Conservation (phyloP, 805 yeast species). For the Diddensiella santjacobensis region DNA sequence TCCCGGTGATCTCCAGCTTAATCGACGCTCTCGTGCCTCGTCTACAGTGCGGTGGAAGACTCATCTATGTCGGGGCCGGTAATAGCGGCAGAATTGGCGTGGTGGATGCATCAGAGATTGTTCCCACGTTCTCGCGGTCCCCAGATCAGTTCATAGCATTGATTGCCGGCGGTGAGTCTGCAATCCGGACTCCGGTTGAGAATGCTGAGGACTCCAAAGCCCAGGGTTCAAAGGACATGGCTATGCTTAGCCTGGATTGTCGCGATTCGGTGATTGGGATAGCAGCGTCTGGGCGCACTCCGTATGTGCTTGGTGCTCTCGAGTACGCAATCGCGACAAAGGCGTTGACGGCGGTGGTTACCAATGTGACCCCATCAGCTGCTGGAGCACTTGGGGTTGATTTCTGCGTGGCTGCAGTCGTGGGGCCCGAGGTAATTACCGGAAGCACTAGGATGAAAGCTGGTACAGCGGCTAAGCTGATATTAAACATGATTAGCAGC, state of each 20-base stretch:
- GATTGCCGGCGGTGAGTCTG: conserved; percentile 26
- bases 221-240: conserved; percentile 14
- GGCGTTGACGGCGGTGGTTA: conserved; percentile 17
- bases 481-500: conserved; percentile 21
- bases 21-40: conserved; percentile 19
- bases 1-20: conserved; percentile 16
- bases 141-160: conserved; percentile 19
- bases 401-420: conserved; percentile 14
- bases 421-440: conserved; percentile 22
- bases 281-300: conserved; percentile 28
- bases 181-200: conserved; percentile 20
- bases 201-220: conserved; percentile 22
- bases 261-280: conserved; percentile 24
- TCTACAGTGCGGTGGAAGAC: conserved; percentile 21
- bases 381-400: conserved; percentile 9
- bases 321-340: conserved; percentile 17
- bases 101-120: conserved; percentile 24
- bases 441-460: conserved; percentile 24
- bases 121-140: conserved; percentile 24
- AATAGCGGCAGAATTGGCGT: conserved; percentile 23
- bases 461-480: conserved; percentile 21
- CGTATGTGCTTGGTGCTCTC: conserved; percentile 25
- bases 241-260: conserved; percentile 12
- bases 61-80: conserved; percentile 26
- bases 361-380: conserved; percentile 15